These are phyloP conservation scores for Claviceps humidiphila DNA, from an alignment of 2,329 filamentous ascomycete species.

Conservation along the genomic window DNA sequence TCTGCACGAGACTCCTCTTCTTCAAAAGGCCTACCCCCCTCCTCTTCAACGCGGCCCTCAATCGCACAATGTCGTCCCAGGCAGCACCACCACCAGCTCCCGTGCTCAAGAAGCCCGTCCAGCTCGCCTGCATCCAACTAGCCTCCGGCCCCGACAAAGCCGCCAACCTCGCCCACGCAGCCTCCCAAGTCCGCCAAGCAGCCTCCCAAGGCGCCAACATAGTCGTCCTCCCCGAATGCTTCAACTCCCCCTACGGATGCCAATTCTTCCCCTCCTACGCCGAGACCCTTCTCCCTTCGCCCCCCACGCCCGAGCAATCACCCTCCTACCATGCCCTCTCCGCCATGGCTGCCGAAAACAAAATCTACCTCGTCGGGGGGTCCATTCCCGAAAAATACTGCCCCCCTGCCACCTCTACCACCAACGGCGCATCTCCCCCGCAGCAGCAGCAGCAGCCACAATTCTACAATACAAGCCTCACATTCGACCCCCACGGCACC, in stretches of 20 bases:
- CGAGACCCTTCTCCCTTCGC: conserved; percentile 68
- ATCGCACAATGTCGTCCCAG: background rate
- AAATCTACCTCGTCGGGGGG: conserved; percentile 74
- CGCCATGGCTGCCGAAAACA: conserved; percentile 63
- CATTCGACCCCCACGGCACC: conserved; percentile 65
- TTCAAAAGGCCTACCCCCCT: too few relatives aligned
- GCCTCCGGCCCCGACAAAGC: conserved; percentile 72
- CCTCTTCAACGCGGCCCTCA: background rate
- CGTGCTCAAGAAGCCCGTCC: conserved; percentile 62
- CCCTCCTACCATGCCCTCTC: conserved; percentile 80
- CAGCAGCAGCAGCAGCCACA: conserved; percentile 23
- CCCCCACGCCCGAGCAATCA: conserved; percentile 54
- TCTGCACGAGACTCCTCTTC: too few relatives aligned
- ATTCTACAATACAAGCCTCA: conserved; percentile 83
- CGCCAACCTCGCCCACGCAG: conserved; percentile 69
- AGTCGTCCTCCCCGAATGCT: conserved; percentile 92
- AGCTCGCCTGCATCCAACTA: conserved; percentile 71
- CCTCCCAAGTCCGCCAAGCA: conserved; percentile 71
- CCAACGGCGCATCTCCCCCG: background rate
- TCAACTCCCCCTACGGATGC: conserved; percentile 94
- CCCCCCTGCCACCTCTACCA: conserved; percentile 4
- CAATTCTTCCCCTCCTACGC: conserved; percentile 85
- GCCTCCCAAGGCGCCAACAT: conserved; percentile 65
- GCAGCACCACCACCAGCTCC: conserved; percentile 8
- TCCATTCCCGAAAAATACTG: conserved; percentile 67